Evolutionary conservation across 805 yeast species (phyloP).

Genomic region (Suhomyces faveliae): DNA sequence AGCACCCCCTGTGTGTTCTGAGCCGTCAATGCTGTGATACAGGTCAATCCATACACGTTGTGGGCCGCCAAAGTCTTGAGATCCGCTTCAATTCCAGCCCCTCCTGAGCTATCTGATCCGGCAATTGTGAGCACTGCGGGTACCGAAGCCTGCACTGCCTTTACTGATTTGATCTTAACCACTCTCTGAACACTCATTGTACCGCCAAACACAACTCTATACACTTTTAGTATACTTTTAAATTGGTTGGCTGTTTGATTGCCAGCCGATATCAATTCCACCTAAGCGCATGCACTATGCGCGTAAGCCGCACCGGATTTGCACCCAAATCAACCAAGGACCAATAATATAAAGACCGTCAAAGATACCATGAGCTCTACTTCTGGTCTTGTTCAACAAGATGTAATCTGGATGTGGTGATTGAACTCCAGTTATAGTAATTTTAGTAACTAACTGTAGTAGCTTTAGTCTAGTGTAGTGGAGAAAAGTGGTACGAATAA

Average conservation of each 20-base stretch:
- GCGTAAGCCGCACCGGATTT: neutral
- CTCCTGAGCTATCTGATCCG: conserved; percentile 85
- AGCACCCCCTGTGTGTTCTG: conserved; percentile 60
- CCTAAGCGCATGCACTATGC: neutral
- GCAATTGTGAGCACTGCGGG: conserved; percentile 44
- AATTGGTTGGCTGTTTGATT: neutral
- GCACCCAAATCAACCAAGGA: no score
- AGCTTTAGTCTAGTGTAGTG: no score
- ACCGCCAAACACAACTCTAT: neutral
- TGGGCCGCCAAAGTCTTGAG: conserved; percentile 75
- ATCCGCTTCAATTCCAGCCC: conserved; percentile 92
- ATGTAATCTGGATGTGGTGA: no score
- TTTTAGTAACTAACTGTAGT: no score
- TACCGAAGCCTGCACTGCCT: neutral
- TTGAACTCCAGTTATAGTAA: no score
- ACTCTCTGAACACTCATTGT: neutral
- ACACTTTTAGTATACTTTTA: neutral
- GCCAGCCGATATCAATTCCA: neutral
- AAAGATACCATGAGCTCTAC: no score
- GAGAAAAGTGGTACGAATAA: no score
- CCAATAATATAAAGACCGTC: no score
- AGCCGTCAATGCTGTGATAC: conserved; percentile 76
- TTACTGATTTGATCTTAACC: neutral
- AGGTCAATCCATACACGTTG: conserved; percentile 72
- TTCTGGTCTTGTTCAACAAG: no score